These are phyloP conservation scores for Salvia hispanica DNA, from an alignment of 257 asterid genomes.

Conservation along the genomic window DNA sequence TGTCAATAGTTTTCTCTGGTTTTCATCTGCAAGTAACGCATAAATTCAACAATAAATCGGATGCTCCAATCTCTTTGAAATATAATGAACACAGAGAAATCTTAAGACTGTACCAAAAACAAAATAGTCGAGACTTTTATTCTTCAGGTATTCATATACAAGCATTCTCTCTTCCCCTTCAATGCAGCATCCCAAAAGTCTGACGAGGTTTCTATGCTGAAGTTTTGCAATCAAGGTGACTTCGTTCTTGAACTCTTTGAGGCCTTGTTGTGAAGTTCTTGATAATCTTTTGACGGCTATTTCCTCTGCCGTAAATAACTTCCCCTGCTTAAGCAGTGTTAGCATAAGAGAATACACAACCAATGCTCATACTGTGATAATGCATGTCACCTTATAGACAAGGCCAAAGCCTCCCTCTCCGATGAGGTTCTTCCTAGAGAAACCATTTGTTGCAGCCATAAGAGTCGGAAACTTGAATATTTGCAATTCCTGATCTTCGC, in stretches of 20 bases:
- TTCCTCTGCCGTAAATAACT: conserved; percentile 24
- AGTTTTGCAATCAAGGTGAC: conserved; percentile 44
- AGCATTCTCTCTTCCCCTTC: conserved; percentile 43
- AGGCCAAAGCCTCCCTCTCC: conserved; percentile 56
- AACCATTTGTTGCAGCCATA: conserved; percentile 41
- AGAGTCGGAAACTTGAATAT: conserved; percentile 33
- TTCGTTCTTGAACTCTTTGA: conserved; percentile 39
- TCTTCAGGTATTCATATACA: conserved; percentile 17
- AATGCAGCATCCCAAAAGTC: conserved; percentile 40
- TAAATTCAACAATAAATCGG: not conserved
- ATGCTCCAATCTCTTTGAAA: not conserved
- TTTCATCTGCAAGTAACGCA: no score
- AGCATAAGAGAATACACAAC: no score
- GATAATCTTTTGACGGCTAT: conserved; percentile 56
- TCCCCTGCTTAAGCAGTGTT: conserved; percentile 36
- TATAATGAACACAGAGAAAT: no score
- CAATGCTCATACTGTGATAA: no score
- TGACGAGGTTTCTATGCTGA: conserved; percentile 43
- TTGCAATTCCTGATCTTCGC: conserved; percentile 41
- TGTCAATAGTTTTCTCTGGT: conserved; percentile 22
- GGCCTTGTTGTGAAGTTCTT: conserved; percentile 42
- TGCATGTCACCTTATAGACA: conserved; percentile 40
- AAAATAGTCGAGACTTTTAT: conserved; percentile 22
- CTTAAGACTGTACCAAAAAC: conserved; percentile 11
- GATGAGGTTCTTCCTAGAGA: conserved; percentile 35